Conservation (phyloP, 768 basidiomycete genomes). For the Tylopilus sp. region DNA sequence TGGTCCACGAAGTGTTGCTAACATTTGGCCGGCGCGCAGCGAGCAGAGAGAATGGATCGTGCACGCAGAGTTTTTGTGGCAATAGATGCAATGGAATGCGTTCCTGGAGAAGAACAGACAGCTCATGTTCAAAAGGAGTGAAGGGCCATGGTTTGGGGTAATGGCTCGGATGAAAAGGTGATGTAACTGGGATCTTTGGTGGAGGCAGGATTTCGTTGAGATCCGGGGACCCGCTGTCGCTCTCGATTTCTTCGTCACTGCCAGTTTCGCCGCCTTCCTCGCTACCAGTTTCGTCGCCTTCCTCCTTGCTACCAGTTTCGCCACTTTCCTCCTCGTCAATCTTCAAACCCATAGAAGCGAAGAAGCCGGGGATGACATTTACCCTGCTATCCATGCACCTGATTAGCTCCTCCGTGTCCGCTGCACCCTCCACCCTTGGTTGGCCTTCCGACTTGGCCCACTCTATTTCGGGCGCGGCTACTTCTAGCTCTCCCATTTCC, state of each 20-base stretch:
- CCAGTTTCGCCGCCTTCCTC: too few relatives aligned
- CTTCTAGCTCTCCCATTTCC: slow-evolving; percentile 15
- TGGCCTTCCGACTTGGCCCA: slow-evolving; percentile 24
- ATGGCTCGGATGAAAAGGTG: slow-evolving; percentile 31
- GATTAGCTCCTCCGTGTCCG: slow-evolving; percentile 17
- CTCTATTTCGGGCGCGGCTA: slow-evolving; percentile 13
- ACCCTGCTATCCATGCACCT: not conserved
- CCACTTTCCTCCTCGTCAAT: not conserved
- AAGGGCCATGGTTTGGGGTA: slow-evolving; percentile 43
- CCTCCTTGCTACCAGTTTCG: not conserved
- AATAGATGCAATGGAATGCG: slow-evolving; percentile 34
- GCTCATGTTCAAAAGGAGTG: slow-evolving; percentile 32
- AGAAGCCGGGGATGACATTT: not conserved
- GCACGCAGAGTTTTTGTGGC: slow-evolving; percentile 41
- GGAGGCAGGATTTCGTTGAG: not conserved
- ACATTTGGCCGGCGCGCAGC: slow-evolving; percentile 2
- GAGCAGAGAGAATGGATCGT: slow-evolving; percentile 41
- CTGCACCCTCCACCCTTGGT: slow-evolving; percentile 17
- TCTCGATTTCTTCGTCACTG: too few relatives aligned
- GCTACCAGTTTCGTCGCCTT: too few relatives aligned
- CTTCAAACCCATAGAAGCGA: too few relatives aligned
- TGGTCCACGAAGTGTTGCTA: slow-evolving; percentile 23
- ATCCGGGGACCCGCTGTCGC: too few relatives aligned
- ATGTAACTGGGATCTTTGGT: slow-evolving; percentile 11
- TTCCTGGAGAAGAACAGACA: slow-evolving; percentile 31